These are phyloP conservation scores for Amanita rubescens DNA, from an alignment of 768 basidiomycete genomes.

Conservation along the genomic window DNA sequence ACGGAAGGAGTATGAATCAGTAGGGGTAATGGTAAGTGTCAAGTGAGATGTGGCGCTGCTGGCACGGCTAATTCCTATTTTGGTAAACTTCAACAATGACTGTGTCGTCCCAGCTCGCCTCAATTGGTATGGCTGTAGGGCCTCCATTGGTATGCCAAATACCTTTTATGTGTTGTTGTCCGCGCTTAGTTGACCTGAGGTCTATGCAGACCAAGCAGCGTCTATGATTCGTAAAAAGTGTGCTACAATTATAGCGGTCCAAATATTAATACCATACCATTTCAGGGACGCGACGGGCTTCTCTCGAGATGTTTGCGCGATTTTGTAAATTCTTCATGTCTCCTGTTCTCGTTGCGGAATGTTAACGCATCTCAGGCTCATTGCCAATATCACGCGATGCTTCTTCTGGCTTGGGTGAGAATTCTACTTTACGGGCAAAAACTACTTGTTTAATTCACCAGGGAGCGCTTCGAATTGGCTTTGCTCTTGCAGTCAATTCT, in stretches of 20 bases:
- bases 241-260: constrained; percentile 14
- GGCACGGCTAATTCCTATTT: not conserved
- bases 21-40: too few species aligned
- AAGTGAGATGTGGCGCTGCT: not conserved
- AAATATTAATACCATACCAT: constrained; percentile 3
- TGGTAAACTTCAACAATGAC: not conserved
- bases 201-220: constrained; percentile 75
- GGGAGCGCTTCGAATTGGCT: constrained; percentile 65
- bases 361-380: constrained; percentile 36
- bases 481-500: constrained; percentile 76
- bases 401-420: constrained; percentile 82
- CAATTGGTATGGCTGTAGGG: constrained; percentile 78
- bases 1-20: not conserved
- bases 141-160: constrained; percentile 51
- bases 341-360: not conserved
- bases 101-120: constrained; percentile 66
- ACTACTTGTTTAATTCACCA: constrained; percentile 13
- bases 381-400: constrained; percentile 82
- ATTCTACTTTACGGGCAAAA: not conserved
- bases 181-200: constrained; percentile 27
- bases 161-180: not conserved
- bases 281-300: constrained; percentile 78
- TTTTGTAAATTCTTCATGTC: constrained; percentile 42
- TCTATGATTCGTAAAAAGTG: constrained; percentile 78
- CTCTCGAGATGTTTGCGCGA: constrained; percentile 81